Evolutionary conservation across 1,284 basidiomycete species (phyloP).

Genomic region (Tilletia setariae): DNA sequence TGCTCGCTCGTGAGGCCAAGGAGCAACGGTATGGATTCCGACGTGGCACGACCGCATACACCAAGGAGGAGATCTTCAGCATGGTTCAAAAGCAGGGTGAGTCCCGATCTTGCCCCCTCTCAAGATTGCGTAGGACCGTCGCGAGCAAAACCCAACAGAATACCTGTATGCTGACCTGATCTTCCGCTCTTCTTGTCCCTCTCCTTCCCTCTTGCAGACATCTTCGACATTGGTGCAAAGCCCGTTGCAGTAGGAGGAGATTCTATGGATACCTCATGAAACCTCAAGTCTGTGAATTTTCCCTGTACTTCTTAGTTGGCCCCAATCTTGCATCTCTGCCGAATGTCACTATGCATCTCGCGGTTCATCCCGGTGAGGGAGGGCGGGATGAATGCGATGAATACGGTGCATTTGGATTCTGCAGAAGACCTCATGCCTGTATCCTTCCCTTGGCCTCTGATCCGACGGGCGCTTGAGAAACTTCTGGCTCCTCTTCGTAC

Average conservation of each 20-base stretch:
- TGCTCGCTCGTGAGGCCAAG: slow-evolving; percentile 49
- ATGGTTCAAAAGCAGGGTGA: slow-evolving; percentile 63
- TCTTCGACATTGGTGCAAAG: slow-evolving; percentile 14
- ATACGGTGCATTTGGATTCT: background rate
- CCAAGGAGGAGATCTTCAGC: slow-evolving; percentile 47
- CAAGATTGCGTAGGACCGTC: background rate
- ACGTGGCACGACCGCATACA: slow-evolving; percentile 73
- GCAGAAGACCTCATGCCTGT: background rate
- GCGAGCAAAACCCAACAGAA: background rate
- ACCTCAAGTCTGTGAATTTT: background rate
- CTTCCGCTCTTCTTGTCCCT: slow-evolving; percentile 10
- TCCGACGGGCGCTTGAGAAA: no score
- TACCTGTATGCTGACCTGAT: no score
- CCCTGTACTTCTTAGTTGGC: no score
- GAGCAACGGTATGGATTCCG: slow-evolving; percentile 55
- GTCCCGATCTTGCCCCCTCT: slow-evolving; percentile 8
- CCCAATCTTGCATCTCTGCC: no score
- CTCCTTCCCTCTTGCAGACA: background rate
- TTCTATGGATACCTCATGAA: slow-evolving; percentile 37
- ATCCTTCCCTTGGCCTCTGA: background rate
- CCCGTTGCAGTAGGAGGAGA: slow-evolving; percentile 27
- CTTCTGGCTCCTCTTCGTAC: slow-evolving; percentile 6
- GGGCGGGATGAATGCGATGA: no score
- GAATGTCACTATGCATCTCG: no score
- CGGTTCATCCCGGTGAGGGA: no score